These are phyloP conservation scores for Penicillium concentricum DNA, from an alignment of 2,329 filamentous ascomycete species.

Conservation along the genomic window DNA sequence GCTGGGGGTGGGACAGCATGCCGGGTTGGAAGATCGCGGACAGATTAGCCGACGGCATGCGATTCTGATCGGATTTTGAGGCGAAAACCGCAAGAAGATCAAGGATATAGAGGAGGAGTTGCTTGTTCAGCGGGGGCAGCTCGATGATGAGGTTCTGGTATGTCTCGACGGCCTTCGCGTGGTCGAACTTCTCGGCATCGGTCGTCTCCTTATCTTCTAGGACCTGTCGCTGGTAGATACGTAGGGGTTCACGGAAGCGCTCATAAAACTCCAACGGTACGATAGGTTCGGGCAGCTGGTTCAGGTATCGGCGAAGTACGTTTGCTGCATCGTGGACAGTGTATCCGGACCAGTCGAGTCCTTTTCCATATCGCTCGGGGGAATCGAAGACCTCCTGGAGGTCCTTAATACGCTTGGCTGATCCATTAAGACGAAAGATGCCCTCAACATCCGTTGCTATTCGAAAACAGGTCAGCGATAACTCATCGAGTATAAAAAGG, in stretches of 20 bases:
- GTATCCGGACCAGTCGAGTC: constrained; percentile 93
- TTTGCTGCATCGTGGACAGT: constrained; percentile 98
- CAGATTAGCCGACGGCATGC: constrained; percentile 93
- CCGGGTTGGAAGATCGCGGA: constrained; percentile 97
- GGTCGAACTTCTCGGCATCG: constrained; percentile 72
- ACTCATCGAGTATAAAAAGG: constrained; percentile 23
- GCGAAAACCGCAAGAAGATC: constrained; percentile 95
- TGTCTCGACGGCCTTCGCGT: constrained; percentile 70
- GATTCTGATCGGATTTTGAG: constrained; percentile 92
- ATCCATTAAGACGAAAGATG: constrained; percentile 93
- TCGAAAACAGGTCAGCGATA: constrained; percentile 26
- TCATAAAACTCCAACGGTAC: constrained; percentile 93
- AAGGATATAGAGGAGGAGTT: constrained; percentile 90
- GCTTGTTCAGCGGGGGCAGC: constrained; percentile 86
- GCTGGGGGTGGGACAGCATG: constrained; percentile 86
- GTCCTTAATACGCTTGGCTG: constrained; percentile 97
- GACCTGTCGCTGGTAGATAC: constrained; percentile 66
- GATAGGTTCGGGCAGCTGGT: constrained; percentile 93
- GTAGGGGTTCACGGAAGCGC: constrained; percentile 80
- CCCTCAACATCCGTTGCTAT: constrained; percentile 90
- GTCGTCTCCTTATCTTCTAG: constrained; percentile 67
- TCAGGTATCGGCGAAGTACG: constrained; percentile 90
- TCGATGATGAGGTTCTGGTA: constrained; percentile 93
- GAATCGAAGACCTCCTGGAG: constrained; percentile 90
- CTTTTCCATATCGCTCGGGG: constrained; percentile 92